Percentiles rank a stretch among this genome's conserved stretches.
phyloP scores from a whole-genome alignment of 306 rosid species.

The Castanea mollissima region DNA sequence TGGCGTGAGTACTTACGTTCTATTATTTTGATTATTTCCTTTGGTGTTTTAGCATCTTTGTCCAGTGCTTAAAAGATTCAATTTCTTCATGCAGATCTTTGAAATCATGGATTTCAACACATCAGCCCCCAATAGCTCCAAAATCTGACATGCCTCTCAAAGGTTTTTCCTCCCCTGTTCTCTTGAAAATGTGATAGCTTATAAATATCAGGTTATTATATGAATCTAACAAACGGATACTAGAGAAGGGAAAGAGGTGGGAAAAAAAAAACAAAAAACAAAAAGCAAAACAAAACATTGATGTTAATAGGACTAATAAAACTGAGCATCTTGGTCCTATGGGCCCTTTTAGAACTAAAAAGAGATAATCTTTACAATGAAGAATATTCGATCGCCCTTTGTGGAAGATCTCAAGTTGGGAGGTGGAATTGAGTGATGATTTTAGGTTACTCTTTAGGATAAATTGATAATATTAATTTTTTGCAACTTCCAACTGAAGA shows the following conservation, averaged over 20 bases:
- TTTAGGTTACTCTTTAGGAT: neutral
- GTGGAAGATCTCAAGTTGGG: neutral
- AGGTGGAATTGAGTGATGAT: neutral
- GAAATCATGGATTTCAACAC: slow-evolving; percentile 69
- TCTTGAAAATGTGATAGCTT: neutral
- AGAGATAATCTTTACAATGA: neutral
- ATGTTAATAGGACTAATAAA: neutral
- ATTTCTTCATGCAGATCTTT: slow-evolving; percentile 55
- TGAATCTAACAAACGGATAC: neutral
- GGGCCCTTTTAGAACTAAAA: neutral
- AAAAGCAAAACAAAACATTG: neutral
- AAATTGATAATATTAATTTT: neutral
- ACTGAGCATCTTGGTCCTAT: neutral
- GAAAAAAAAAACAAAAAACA: neutral
- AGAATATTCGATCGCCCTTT: neutral
- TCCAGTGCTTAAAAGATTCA: slow-evolving; percentile 26
- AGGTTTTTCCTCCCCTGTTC: slow-evolving; percentile 39
- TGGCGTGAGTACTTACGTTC: slow-evolving; percentile 55
- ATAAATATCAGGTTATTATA: neutral
- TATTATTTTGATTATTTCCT: slow-evolving; percentile 31
- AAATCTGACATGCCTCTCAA: slow-evolving; percentile 67
- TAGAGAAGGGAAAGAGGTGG: neutral
- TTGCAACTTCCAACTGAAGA: neutral
- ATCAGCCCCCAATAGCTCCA: slow-evolving; percentile 59
- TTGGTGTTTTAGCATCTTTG: neutral